phyloP scores from a whole-genome alignment of 2,329 filamentous ascomycete species.

The Alternaria triticimaculans region DNA sequence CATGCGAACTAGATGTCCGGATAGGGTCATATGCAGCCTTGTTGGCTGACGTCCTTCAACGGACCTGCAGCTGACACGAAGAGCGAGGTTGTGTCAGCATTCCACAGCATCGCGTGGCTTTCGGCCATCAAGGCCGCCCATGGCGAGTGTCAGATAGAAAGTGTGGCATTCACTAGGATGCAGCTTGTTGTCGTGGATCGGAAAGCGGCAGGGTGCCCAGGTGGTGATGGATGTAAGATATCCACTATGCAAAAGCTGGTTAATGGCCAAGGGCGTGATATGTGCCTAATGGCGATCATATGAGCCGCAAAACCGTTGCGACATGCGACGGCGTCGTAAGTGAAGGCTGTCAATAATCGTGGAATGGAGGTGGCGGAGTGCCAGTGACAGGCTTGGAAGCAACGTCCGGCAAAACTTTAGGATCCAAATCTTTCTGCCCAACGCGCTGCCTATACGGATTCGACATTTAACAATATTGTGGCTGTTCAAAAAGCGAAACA shows the following conservation, averaged over 20 bases:
- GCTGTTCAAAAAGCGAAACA: not conserved
- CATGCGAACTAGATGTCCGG: conserved; percentile 25
- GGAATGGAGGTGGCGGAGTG: not conserved
- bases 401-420: not conserved
- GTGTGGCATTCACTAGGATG: not conserved
- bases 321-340: not conserved
- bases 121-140: conserved; percentile 3
- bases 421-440: not conserved
- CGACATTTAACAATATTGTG: not conserved
- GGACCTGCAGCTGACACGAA: conserved; percentile 38
- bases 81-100: conserved; percentile 16
- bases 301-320: conserved; percentile 13
- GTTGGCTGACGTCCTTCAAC: conserved; percentile 16
- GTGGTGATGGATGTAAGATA: conserved; percentile 1
- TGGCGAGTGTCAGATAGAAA: not conserved
- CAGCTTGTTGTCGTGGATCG: not conserved
- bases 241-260: conserved; percentile 9
- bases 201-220: not conserved
- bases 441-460: not conserved
- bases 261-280: conserved; percentile 6
- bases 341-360: not conserved
- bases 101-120: conserved; percentile 14
- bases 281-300: conserved; percentile 10
- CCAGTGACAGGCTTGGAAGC: not conserved
- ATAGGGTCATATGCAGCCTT: not conserved